Conservation (phyloP, 306 rosid species). For the Urtica urens region DNA sequence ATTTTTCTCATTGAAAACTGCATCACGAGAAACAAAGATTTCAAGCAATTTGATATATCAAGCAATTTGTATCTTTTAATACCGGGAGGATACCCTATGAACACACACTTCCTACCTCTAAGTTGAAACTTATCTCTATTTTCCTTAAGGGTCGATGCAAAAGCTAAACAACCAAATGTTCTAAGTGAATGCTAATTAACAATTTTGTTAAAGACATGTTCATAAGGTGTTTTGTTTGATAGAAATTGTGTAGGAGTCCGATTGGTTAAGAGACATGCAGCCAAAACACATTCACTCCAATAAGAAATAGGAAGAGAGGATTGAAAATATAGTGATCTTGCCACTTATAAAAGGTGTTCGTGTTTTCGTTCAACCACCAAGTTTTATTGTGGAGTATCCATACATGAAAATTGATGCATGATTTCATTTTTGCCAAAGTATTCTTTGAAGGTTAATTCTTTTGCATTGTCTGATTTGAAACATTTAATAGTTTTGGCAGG, state of each 20-base stretch:
- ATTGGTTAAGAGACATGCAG: not conserved
- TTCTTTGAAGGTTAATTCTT: too few relatives aligned
- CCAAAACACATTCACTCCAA: not conserved
- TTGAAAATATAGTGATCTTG: not conserved
- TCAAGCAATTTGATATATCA: not conserved
- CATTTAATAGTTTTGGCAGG: too few relatives aligned
- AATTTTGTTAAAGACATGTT: not conserved
- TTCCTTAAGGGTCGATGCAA: not conserved
- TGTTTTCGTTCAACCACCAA: too few relatives aligned
- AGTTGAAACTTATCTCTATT: not conserved
- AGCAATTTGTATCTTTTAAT: not conserved
- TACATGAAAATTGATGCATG: too few relatives aligned
- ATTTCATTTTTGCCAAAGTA: not conserved
- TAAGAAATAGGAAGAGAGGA: not conserved
- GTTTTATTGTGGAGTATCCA: too few relatives aligned
- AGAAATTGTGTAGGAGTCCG: not conserved
- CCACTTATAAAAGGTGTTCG: not conserved
- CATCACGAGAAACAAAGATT: not conserved
- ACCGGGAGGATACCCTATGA: too few relatives aligned
- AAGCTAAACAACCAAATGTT: not conserved
- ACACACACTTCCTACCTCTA: too few relatives aligned
- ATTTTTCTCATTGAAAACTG: too few relatives aligned
- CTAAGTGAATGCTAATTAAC: not conserved
- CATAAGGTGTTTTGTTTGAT: not conserved
- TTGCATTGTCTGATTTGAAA: too few relatives aligned